Base-by-base conservation (phyloP, 208 protist genomes). In the Leishmania turanica region DNA sequence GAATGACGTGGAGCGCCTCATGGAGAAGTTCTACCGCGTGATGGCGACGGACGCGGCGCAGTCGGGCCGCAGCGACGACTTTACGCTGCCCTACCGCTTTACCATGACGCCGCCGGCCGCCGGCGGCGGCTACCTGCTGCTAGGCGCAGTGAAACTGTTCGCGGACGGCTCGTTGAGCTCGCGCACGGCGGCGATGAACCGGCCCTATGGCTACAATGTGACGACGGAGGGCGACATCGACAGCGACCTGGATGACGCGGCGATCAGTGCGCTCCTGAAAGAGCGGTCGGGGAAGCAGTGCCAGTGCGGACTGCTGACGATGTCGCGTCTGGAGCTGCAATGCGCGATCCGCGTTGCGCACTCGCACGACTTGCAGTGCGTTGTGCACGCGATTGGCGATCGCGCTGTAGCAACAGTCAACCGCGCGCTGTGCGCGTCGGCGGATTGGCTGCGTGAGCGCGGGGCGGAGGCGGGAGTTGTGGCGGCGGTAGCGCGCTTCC, bases 361-460 rank as follows among this genome's bases (percentile, higher is more conserved):
- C 72, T 31, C 74, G 5, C 56, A 85, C 66, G 53, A 84, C 53
- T 60, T 92, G 72, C 88, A 93, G 79, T 84, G 83, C 49, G 81
- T 82, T n/a, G 81, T 88, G 62, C 92, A 95, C 85, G 92, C 90
- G 15, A 95, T 95, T 62, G 90, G 92, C 75, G 92, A 95, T 66
- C 79, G 87, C 69, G 84, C 90, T 13, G 84, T 91, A 27, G 81
- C 86, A 37, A 87, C 83, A 60, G 84, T 88, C 31, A 92, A 93
- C 84, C 87, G 85, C 42, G 83, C 82, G 79, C 79, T 91, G 47
- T 85, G 72, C 60, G 75, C 77, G 60, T 87, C 88, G 19, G 78
- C 72, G 58, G 81, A 78, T 27, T 80, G 79, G 78, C 83, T 84
- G n/a, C 62, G 74, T 54, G 31, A 27, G n/a, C 74, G 80, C 42